These are phyloP conservation scores for Solanum sparsipilum DNA, from an alignment of 257 asterid species.

Conservation along the genomic window DNA sequence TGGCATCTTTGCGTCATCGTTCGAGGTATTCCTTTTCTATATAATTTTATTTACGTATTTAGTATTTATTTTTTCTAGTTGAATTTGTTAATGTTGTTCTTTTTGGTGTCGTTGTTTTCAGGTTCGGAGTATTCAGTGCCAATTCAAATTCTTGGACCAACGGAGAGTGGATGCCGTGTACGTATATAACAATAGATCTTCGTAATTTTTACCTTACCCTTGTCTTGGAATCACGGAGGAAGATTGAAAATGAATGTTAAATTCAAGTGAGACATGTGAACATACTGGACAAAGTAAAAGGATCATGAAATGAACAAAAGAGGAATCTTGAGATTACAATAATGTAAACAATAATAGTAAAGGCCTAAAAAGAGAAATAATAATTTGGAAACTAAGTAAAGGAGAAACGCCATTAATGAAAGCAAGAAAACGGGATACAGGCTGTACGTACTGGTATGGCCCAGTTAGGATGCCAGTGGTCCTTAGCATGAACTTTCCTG, in stretches of 20 bases:
- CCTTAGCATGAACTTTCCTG: background rate
- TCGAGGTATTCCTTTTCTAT: slow-evolving; percentile 10
- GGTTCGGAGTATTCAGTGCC: background rate
- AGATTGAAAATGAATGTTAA: background rate
- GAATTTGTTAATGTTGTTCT: background rate
- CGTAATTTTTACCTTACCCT: background rate
- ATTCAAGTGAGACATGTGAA: background rate
- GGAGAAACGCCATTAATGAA: background rate
- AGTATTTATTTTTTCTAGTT: background rate
- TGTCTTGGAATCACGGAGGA: background rate
- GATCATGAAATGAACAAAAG: background rate
- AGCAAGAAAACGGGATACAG: background rate
- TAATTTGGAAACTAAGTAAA: background rate
- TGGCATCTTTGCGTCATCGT: background rate
- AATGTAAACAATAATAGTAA: background rate
- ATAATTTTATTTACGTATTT: background rate
- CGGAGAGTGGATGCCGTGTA: background rate
- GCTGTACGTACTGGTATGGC: background rate
- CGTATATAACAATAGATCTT: background rate
- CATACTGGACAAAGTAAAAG: background rate
- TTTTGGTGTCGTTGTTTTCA: background rate
- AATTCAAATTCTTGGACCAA: background rate
- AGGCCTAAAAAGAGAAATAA: background rate
- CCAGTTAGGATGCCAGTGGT: background rate
- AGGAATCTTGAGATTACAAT: background rate